Evolutionary conservation across 2,329 filamentous ascomycete species (phyloP).

Genomic region (Ophiostoma tasmaniense): DNA sequence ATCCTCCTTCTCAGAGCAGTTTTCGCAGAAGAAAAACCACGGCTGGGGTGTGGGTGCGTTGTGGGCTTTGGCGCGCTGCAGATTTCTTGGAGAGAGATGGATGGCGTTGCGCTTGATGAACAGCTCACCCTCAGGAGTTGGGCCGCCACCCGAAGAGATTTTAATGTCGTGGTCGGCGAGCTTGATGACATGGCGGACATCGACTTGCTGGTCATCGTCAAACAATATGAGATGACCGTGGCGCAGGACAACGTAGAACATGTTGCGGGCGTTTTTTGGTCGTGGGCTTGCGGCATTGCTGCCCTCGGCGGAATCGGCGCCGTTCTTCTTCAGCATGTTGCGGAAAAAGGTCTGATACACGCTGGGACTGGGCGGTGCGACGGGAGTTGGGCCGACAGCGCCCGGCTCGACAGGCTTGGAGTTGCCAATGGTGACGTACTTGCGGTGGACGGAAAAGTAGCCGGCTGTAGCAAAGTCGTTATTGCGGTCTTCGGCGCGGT

Average conservation of each 20-base stretch:
- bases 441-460: conserved; percentile 90
- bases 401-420: conserved; percentile 78
- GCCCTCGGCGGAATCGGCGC: conserved; percentile 36
- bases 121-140: conserved; percentile 81
- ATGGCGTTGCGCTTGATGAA: conserved; percentile 94
- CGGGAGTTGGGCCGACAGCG: conserved; percentile 64
- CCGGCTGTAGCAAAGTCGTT: conserved; percentile 69
- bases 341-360: conserved; percentile 98
- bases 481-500: conserved; percentile 44
- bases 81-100: conserved; percentile 59
- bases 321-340: conserved; percentile 70
- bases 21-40: conserved; percentile 91
- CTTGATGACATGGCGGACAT: conserved; percentile 93
- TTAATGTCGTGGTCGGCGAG: conserved; percentile 79
- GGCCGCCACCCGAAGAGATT: conserved; percentile 66
- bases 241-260: conserved; percentile 88
- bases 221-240: conserved; percentile 97
- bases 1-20: conserved; percentile 93
- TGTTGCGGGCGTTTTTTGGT: conserved; percentile 65
- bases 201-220: conserved; percentile 88
- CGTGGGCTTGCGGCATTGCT: conserved; percentile 42
- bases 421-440: conserved; percentile 87
- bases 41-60: conserved; percentile 60
- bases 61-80: conserved; percentile 37
- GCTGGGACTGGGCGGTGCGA: conserved; percentile 75